Evolutionary conservation across 176 grass and related monocot genomes (phyloP), one percentile per base, ranked within the genome.

Genomic region (Phragmites australis): DNA sequence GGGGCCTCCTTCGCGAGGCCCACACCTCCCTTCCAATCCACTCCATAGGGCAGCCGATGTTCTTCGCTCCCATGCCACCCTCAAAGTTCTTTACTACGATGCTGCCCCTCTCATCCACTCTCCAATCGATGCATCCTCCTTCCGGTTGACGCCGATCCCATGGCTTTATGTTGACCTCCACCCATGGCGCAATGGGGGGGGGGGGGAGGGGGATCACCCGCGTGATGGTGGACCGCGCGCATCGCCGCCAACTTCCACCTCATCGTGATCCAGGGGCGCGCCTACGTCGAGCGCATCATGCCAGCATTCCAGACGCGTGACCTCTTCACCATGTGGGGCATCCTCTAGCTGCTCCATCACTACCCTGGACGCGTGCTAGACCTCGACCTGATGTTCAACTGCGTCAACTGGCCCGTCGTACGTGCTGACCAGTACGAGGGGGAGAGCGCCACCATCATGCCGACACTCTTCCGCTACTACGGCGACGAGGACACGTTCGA

Each of bases 371-470:
- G 61, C 31, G 80, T 97, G 32, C 94, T 92, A 22, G 94, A 97
- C 71, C 85, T 97, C 54, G 92, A 97, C 49, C 80, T 97, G 77
- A 97, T 97, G 92, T 97, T 97, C 51, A 83, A 89, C 76, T 90
- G 87, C 79, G 82, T 86, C 2, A 92, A 97, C 47, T 82, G 80
- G 89, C 94, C 92, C 21, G 75, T 92, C 1, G 80, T 94, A 37
- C 82, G 32, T 21, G 77, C 89, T 22, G 63, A 71, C 6, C 49
- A 76, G 68, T 89, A 91, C 56, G 68, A 74, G 1, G 77, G 76
- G 34, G 71, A 76, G 67, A 91, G 86, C 52, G 81, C 83, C 60
- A 83, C 87, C 61, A 10, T 63, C 15, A 71, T 88, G 70, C 94
- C 92, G 1, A 89, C 92, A 13, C 76, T 97, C 81, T 97, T 97